These are phyloP conservation scores for Saturnispora sekii DNA, from an alignment of 805 yeast genomes.

Conservation along the genomic window DNA sequence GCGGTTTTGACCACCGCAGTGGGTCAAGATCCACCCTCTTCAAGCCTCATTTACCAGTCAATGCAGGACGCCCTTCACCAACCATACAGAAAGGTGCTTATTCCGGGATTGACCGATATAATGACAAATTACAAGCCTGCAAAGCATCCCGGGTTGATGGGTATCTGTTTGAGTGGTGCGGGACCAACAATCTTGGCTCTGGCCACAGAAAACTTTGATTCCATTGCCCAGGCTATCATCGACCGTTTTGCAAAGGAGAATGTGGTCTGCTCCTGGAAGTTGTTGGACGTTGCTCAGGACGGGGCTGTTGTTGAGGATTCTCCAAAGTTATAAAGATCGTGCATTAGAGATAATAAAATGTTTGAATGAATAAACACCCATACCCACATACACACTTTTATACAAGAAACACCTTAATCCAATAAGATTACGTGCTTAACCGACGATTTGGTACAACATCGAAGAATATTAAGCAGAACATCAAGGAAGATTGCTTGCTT, in stretches of 20 bases:
- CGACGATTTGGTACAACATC: too few species aligned
- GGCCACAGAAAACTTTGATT: constrained; percentile 82
- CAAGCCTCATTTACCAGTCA: constrained; percentile 78
- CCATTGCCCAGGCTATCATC: constrained; percentile 69
- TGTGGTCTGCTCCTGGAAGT: constrained; percentile 72
- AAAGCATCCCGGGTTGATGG: constrained; percentile 75
- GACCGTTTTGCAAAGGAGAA: constrained; percentile 52
- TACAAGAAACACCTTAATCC: too few species aligned
- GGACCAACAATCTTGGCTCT: constrained; percentile 95
- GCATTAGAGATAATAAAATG: background rate
- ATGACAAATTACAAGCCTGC: constrained; percentile 72
- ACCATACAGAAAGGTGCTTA: constrained; percentile 86
- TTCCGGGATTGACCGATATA: constrained; percentile 85
- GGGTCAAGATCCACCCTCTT: constrained; percentile 67
- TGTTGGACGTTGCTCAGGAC: constrained; percentile 77
- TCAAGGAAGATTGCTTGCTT: too few species aligned
- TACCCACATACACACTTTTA: too few species aligned
- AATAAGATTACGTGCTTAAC: too few species aligned
- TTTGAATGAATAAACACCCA: constrained; percentile 6
- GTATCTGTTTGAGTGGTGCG: constrained; percentile 94
- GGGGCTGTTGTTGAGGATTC: constrained; percentile 58
- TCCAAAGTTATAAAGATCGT: constrained; percentile 16
- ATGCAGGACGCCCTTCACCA: constrained; percentile 97
- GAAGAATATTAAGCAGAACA: too few species aligned
- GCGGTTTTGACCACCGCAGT: constrained; percentile 90